phyloP scores from a whole-genome alignment of 2,329 filamentous ascomycete species.

The Paraphaeosphaeria sporulosa region DNA sequence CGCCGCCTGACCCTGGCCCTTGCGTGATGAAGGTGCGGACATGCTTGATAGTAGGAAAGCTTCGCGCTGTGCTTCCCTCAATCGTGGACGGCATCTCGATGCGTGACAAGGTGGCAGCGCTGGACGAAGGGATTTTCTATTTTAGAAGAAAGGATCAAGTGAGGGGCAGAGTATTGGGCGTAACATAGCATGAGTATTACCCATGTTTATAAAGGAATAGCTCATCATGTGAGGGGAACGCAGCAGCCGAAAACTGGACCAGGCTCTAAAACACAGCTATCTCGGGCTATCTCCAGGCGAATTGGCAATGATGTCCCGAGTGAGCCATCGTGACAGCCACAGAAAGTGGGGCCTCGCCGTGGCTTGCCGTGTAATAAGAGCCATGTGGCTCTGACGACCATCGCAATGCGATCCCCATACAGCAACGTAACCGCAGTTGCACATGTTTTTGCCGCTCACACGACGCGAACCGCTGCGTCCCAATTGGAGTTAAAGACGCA shows the following conservation, averaged over 20 bases:
- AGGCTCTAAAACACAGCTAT: conserved; percentile 1
- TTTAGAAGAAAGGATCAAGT: conserved; percentile 10
- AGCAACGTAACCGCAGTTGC: neutral
- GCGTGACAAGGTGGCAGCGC: conserved; percentile 1
- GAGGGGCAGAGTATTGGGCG: conserved; percentile 27
- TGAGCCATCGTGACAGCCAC: conserved; percentile 18
- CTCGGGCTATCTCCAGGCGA: conserved; percentile 46
- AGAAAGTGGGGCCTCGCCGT: conserved; percentile 27
- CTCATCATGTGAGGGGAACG: conserved; percentile 22
- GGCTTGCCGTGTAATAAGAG: neutral
- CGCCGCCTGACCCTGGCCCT: conserved; percentile 71
- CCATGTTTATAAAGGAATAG: conserved; percentile 32
- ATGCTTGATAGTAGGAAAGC: conserved; percentile 79
- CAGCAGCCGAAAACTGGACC: conserved; percentile 23
- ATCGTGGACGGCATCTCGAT: conserved; percentile 36
- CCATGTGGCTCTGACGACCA: too few relatives aligned
- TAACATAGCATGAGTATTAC: conserved; percentile 16
- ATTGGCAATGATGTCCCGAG: conserved; percentile 20
- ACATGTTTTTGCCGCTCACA: neutral
- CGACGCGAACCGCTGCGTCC: neutral
- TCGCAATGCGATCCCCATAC: neutral
- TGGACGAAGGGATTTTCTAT: conserved; percentile 3
- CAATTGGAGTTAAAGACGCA: neutral
- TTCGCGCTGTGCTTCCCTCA: conserved; percentile 46
- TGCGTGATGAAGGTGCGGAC: conserved; percentile 76